A percentile compares a stretch with the other conserved stretches of the same genome.
Evolutionary conservation across 2,329 filamentous ascomycete species (phyloP).

Genomic region (Penicillium polonicum): DNA sequence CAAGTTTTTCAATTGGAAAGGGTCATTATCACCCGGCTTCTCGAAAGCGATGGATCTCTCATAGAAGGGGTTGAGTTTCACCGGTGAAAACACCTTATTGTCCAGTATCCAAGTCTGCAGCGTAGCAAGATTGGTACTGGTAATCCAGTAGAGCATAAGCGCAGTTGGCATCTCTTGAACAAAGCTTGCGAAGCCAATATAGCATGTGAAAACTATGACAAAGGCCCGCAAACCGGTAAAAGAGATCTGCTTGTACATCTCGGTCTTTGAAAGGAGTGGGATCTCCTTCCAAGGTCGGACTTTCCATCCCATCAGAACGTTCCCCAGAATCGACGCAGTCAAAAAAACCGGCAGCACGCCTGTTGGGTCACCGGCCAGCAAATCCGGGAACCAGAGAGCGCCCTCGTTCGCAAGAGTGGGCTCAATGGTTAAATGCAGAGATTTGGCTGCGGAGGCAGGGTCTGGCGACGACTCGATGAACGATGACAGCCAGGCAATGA

Average conservation of each 20-base stretch:
- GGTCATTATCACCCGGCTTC: slow-evolving; percentile 10
- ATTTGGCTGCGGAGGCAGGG: slow-evolving; percentile 12
- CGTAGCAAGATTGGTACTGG: slow-evolving; percentile 44
- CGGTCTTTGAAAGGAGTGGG: slow-evolving; percentile 28
- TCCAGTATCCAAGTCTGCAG: slow-evolving; percentile 42
- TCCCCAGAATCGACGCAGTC: slow-evolving; percentile 50
- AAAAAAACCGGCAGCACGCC: slow-evolving; percentile 51
- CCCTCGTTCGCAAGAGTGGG: slow-evolving; percentile 56
- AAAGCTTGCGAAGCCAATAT: slow-evolving; percentile 36
- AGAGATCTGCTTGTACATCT: slow-evolving; percentile 26
- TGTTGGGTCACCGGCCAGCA: slow-evolving; percentile 54
- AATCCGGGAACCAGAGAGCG: slow-evolving; percentile 60
- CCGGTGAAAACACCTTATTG: slow-evolving; percentile 39
- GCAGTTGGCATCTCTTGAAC: slow-evolving; percentile 43
- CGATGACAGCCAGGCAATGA: slow-evolving; percentile 41
- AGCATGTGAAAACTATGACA: slow-evolving; percentile 42
- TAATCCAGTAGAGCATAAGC: slow-evolving; percentile 53
- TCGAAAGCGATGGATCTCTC: slow-evolving; percentile 33
- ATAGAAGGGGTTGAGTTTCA: slow-evolving; percentile 32
- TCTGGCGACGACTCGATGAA: slow-evolving; percentile 19
- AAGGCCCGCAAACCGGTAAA: slow-evolving; percentile 30
- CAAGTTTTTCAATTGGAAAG: slow-evolving; percentile 16
- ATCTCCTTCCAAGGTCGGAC: slow-evolving; percentile 17
- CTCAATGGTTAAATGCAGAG: slow-evolving; percentile 40
- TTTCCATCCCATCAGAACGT: slow-evolving; percentile 41